A percentile compares a stretch with the other conserved stretches of the same genome.
Conservation (phyloP, 1,284 basidiomycete genomes). For the Tilletia horrida region DNA sequence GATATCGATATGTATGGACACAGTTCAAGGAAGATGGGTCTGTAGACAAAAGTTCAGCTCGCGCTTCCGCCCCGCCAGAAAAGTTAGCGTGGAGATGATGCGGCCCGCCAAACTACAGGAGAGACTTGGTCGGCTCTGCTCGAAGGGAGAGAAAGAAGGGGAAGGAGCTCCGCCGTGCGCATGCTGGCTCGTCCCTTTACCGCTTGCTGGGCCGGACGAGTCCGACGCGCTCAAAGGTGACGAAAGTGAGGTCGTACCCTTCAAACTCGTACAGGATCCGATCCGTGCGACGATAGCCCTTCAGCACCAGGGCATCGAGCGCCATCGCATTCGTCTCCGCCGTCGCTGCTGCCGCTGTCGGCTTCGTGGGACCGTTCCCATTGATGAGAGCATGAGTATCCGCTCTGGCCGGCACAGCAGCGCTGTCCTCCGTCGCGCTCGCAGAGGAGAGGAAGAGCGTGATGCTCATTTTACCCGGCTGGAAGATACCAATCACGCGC, state of each 20-base stretch:
- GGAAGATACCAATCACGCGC: constrained; percentile 87
- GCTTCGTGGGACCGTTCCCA: constrained; percentile 27
- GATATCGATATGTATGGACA: too few species aligned
- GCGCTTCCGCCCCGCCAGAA: too few species aligned
- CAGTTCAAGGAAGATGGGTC: too few species aligned
- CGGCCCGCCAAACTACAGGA: too few species aligned
- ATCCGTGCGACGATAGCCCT: constrained; percentile 69
- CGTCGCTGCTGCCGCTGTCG: constrained; percentile 43
- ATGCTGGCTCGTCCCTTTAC: too few species aligned
- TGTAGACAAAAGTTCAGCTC: too few species aligned
- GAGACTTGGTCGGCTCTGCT: too few species aligned
- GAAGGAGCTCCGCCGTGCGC: too few species aligned
- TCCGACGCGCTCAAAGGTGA: constrained; percentile 36
- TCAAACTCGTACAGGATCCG: constrained; percentile 98
- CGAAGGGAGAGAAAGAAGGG: too few species aligned
- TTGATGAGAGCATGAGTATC: neutral
- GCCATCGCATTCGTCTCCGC: constrained; percentile 43
- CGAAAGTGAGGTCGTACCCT: constrained; percentile 83
- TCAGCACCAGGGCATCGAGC: constrained; percentile 41
- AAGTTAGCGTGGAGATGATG: too few species aligned
- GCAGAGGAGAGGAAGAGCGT: constrained; percentile 78
- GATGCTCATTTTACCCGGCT: constrained; percentile 79
- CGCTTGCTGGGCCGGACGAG: neutral
- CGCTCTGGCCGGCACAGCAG: constrained; percentile 28
- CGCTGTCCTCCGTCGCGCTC: constrained; percentile 1